phyloP scores from a whole-genome alignment of 805 yeast species.

The Ascoidea rubescens region DNA sequence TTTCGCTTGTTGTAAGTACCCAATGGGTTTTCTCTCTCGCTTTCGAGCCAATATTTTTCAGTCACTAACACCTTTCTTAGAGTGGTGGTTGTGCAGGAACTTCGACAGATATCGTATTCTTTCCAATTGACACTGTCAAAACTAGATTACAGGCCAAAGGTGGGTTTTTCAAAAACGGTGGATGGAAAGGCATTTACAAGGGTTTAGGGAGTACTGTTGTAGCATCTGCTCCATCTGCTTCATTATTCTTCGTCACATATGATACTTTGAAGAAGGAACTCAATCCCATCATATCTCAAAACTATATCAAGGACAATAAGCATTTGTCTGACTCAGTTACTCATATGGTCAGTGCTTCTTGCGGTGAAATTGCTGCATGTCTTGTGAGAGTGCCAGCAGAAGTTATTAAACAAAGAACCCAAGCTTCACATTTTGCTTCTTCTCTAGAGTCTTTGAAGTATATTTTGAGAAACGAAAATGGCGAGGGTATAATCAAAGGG shows the following conservation, averaged over 20 bases:
- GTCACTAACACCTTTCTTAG: slow-evolving; percentile 8
- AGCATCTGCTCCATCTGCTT: slow-evolving; percentile 87
- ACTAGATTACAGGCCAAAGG: slow-evolving; percentile 92
- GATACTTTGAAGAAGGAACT: slow-evolving; percentile 51
- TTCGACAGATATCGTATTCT: slow-evolving; percentile 84
- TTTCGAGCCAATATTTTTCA: too few relatives aligned
- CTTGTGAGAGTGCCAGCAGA: slow-evolving; percentile 93
- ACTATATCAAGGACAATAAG: slow-evolving; percentile 14
- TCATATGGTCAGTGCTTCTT: slow-evolving; percentile 81
- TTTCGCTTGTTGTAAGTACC: not conserved
- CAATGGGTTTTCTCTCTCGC: not conserved
- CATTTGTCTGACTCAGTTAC: slow-evolving; percentile 27
- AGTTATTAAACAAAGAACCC: slow-evolving; percentile 90
- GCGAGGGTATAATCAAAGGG: slow-evolving; percentile 69
- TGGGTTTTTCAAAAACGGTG: slow-evolving; percentile 88
- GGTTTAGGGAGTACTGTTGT: slow-evolving; percentile 90
- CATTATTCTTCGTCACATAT: slow-evolving; percentile 70
- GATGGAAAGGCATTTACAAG: slow-evolving; percentile 78
- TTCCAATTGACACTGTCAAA: slow-evolving; percentile 92
- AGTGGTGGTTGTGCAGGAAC: slow-evolving; percentile 97
- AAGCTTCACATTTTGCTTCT: slow-evolving; percentile 42
- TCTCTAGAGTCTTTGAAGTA: slow-evolving; percentile 57
- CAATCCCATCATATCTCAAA: slow-evolving; percentile 20
- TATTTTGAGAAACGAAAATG: slow-evolving; percentile 47
- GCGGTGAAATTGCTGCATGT: slow-evolving; percentile 91